Evolutionary conservation across 495 filamentous ascomycete species (phyloP).

Genomic region (Neurospora hispaniola): DNA sequence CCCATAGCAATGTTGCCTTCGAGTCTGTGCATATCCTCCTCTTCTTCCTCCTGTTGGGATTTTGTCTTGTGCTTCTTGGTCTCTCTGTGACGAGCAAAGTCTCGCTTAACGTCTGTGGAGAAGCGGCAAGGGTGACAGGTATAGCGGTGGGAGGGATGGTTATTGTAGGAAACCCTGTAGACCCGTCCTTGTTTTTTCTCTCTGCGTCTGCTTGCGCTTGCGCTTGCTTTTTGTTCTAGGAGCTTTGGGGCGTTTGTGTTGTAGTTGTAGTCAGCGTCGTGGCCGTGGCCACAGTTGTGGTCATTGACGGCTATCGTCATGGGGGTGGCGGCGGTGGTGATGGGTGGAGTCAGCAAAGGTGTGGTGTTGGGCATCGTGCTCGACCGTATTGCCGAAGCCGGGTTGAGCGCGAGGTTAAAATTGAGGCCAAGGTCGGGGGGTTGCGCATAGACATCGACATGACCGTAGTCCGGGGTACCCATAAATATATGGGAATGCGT

Average conservation of each 20-base stretch:
- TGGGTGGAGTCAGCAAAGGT: neutral
- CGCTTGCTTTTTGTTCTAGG: neutral
- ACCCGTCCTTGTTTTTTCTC: neutral
- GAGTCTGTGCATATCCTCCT: neutral
- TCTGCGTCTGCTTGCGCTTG: neutral
- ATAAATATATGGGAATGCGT: accelerated
- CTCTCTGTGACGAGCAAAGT: neutral
- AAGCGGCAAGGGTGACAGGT: neutral
- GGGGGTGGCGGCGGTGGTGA: neutral
- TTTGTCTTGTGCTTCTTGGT: neutral
- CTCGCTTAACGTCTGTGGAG: neutral
- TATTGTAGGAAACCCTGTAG: neutral
- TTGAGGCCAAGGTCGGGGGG: neutral
- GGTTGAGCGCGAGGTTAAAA: neutral
- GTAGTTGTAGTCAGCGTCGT: neutral
- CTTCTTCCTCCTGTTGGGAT: neutral
- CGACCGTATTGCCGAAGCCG: neutral
- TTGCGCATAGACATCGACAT: neutral
- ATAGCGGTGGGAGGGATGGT: neutral
- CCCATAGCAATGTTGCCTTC: neutral
- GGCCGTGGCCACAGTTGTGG: neutral
- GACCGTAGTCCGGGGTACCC: neutral
- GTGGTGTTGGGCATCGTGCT: neutral
- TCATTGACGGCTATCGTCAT: neutral
- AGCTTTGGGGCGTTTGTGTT: neutral